Evolutionary conservation across 2,329 filamentous ascomycete genomes (phyloP).

Genomic region (Fusarium abutilonis): DNA sequence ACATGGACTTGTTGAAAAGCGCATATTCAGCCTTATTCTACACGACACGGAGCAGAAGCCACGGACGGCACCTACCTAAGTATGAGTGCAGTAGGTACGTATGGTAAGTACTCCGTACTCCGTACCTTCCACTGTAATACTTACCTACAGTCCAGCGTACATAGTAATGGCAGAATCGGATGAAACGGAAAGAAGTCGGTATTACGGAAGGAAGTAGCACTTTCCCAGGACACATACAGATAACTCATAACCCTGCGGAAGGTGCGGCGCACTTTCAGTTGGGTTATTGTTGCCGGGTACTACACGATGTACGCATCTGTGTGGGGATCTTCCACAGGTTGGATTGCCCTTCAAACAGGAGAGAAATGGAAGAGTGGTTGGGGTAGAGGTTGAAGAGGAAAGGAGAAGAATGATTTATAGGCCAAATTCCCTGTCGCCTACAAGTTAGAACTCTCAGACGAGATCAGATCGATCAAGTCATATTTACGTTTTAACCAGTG

Average conservation of each 20-base stretch:
- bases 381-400: not conserved
- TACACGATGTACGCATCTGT: slow-evolving; percentile 26
- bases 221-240: slow-evolving; percentile 10
- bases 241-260: slow-evolving; percentile 28
- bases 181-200: slow-evolving; percentile 13
- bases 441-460: slow-evolving; percentile 5
- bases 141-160: too few relatives aligned
- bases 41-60: not conserved
- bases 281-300: slow-evolving; percentile 7
- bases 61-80: too few relatives aligned
- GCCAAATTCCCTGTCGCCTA: slow-evolving; percentile 11
- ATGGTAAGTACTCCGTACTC: too few relatives aligned
- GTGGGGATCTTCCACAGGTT: slow-evolving; percentile 23
- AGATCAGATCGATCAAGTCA: slow-evolving; percentile 7
- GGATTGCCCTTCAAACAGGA: slow-evolving; percentile 1
- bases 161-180: too few relatives aligned
- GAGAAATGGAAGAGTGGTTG: not conserved
- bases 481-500: not conserved
- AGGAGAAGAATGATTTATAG: slow-evolving; percentile 27
- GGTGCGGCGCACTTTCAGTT: slow-evolving; percentile 17
- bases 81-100: too few relatives aligned
- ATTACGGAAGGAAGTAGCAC: slow-evolving; percentile 24
- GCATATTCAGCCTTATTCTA: slow-evolving; percentile 17
- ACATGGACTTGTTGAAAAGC: slow-evolving; percentile 20
- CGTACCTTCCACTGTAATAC: too few relatives aligned